A percentile compares a stretch with the other conserved stretches of the same genome.
Evolutionary conservation across 1,284 basidiomycete species (phyloP).

Genomic region (Sporisorium reilianum): DNA sequence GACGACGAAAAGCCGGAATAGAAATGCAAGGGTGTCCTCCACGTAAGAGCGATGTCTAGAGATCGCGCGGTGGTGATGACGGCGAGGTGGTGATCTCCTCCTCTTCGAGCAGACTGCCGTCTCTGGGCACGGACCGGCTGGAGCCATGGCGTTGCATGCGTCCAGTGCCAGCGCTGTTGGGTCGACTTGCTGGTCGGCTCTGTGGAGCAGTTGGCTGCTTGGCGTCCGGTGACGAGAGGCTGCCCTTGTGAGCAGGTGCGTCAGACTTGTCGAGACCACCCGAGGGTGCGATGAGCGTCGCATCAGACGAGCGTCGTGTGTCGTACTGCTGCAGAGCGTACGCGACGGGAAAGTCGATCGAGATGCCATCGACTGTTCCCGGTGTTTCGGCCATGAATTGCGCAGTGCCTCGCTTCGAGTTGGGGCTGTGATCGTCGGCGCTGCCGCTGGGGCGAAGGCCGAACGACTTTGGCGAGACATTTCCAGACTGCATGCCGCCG

Average conservation of each 20-base stretch:
- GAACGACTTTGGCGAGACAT: conserved; percentile 24
- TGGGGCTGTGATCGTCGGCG: conserved; percentile 12
- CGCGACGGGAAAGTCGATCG: conserved; percentile 25
- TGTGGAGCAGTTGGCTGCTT: not conserved
- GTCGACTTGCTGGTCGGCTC: conserved; percentile 27
- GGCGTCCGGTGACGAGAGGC: conserved; percentile 8
- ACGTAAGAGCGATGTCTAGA: not conserved
- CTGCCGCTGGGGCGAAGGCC: conserved; percentile 1
- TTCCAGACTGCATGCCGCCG: conserved; percentile 15
- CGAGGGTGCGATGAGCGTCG: conserved; percentile 35
- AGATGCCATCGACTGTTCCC: conserved; percentile 14
- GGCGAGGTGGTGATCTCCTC: conserved; percentile 21
- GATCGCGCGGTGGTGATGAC: not conserved
- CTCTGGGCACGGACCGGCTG: conserved; percentile 32
- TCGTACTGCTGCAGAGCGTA: conserved; percentile 38
- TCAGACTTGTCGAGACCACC: conserved; percentile 20
- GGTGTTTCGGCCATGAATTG: conserved; percentile 13
- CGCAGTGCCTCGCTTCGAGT: conserved; percentile 2
- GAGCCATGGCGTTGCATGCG: conserved; percentile 42
- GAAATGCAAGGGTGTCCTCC: conserved; percentile 15
- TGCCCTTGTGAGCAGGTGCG: conserved; percentile 7
- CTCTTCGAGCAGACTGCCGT: conserved; percentile 35
- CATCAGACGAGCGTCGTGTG: conserved; percentile 46
- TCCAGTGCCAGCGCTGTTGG: conserved; percentile 36
- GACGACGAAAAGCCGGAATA: too few relatives aligned